Evolutionary conservation across 179 eudicot species (phyloP), one percentile per base, ranked within the genome.

Genomic region (Spergularia azorica): DNA sequence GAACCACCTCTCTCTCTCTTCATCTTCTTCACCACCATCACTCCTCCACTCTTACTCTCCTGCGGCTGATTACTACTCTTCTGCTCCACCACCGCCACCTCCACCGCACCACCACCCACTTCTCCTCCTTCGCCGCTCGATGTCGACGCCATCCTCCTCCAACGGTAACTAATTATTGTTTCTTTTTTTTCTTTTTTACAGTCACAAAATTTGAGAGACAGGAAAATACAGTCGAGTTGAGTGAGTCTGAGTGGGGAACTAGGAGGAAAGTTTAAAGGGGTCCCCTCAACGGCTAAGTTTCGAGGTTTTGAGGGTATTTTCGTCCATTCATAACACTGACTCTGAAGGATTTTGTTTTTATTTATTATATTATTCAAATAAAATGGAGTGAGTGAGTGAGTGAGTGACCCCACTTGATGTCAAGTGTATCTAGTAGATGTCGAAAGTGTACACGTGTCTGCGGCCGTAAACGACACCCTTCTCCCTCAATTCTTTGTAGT

Each of bases 1-100:
- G 99, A 94, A 63, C 98, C 90, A 3, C 92, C 93, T 60, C 97
- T 83, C 79, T 96, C 99, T 81, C 89, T 88, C 82, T 87, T 94
- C 26, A 87, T 86, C 75, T 90, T 94, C 88, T 90, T 90, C 76
- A 52, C 69, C 36, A 56, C 80, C 54, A 63, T 60, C 65, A n/a
- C 76, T 54, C 38, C 63, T 48, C 17, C 56, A 15, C 72, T 74
- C 9, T 46, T 46, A 46, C 50, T 9, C 50, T 46, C 50, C 9
- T 46, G 50, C 5, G 1, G 5, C 0, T 46, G 9, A 17, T 72
- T 65, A 21, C 70, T 79, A 20, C 41, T 72, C 55, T 38, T 63
- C 69, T 56, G 13, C 48, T 56, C 69, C 32, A 2, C 71, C 51
- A 7, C 63, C 70, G 14, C 71, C 41, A 36, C 43, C 46, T 43